Conservation (phyloP, 192 early-diverging fungal genomes). For the Backusella liffmaniae region DNA sequence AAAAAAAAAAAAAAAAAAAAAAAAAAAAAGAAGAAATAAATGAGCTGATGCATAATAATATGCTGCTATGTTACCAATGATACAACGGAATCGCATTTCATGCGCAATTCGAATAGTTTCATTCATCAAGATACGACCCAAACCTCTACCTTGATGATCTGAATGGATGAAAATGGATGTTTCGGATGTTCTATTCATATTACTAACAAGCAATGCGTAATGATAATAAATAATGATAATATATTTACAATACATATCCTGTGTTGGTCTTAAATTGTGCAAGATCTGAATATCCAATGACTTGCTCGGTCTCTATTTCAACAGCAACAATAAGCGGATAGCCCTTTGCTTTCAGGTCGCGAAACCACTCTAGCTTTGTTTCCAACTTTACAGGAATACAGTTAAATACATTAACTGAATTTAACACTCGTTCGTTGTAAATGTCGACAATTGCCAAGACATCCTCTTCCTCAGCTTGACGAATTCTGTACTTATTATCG, state of each 20-base stretch:
- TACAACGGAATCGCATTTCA: constrained; percentile 37
- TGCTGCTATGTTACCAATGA: constrained; percentile 41
- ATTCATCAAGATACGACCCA: constrained; percentile 35
- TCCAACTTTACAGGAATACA: constrained; percentile 34
- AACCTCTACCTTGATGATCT: constrained; percentile 42
- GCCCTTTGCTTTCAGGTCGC: constrained; percentile 29
- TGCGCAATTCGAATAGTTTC: constrained; percentile 40
- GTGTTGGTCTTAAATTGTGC: constrained; percentile 2
- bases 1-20: background rate
- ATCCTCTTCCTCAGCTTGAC: constrained; percentile 39
- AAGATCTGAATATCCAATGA: constrained; percentile 15
- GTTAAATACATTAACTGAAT: constrained; percentile 40
- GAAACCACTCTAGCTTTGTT: constrained; percentile 42
- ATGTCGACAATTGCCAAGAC: constrained; percentile 39
- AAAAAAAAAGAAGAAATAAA: background rate
- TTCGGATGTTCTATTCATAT: constrained; percentile 39
- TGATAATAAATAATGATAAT: background rate
- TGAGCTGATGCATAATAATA: background rate
- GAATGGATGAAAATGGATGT: constrained; percentile 45
- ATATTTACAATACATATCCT: constrained; percentile 9
- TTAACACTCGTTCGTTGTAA: constrained; percentile 42
- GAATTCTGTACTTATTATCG: constrained; percentile 29
- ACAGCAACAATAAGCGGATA: constrained; percentile 47
- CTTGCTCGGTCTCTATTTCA: constrained; percentile 13
- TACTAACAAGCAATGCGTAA: background rate